Evolutionary conservation across 176 grass and related monocot genomes (phyloP).

Genomic region (Carex kokanica): DNA sequence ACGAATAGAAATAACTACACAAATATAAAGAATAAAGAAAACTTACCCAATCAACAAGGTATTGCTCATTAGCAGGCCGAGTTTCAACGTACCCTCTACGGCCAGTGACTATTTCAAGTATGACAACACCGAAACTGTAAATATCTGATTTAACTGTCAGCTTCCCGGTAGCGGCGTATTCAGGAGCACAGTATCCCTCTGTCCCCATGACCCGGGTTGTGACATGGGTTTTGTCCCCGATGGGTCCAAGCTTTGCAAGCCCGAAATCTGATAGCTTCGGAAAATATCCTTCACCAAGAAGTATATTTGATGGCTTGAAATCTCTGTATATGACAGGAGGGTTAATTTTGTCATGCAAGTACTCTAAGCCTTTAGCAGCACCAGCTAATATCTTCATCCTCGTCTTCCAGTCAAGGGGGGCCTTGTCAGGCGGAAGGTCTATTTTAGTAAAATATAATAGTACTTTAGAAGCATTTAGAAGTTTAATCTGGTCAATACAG

Average conservation of each 20-base stretch:
- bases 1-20: not conserved
- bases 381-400: conserved; percentile 75
- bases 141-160: conserved; percentile 70
- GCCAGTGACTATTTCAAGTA: conserved; percentile 76
- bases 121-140: conserved; percentile 83
- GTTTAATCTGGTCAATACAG: not conserved
- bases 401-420: conserved; percentile 62
- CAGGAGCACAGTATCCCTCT: conserved; percentile 78
- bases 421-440: conserved; percentile 51
- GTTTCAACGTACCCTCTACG: conserved; percentile 47
- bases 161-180: conserved; percentile 64
- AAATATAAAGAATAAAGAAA: conserved; percentile 28
- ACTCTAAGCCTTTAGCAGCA: conserved; percentile 73
- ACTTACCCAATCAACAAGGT: conserved; percentile 70
- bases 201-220: conserved; percentile 83
- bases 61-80: conserved; percentile 47
- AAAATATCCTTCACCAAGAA: conserved; percentile 62
- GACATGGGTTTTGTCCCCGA: conserved; percentile 79
- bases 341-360: conserved; percentile 55
- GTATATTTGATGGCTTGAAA: conserved; percentile 80
- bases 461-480: not conserved
- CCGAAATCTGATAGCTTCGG: conserved; percentile 79
- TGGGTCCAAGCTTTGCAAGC: conserved; percentile 76
- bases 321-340: conserved; percentile 78
- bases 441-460: not conserved